Evolutionary conservation across 805 yeast genomes (phyloP).

Genomic region (Hanseniaspora nectarophila): DNA sequence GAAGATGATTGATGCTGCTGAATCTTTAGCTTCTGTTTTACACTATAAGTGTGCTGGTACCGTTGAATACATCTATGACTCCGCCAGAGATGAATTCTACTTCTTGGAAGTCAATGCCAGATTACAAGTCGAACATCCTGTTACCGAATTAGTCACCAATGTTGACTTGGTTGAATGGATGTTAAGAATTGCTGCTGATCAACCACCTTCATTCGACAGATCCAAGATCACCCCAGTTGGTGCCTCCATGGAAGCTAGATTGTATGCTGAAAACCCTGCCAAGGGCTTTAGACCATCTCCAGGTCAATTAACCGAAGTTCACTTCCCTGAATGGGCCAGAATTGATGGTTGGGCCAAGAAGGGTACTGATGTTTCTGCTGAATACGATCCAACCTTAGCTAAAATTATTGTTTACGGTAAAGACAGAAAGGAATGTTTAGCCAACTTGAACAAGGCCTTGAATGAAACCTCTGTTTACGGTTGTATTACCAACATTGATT

Average conservation of each 20-base stretch:
- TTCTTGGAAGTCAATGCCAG: constrained; percentile 94
- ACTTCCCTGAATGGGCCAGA: constrained; percentile 84
- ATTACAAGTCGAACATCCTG: constrained; percentile 94
- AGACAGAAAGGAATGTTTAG: constrained; percentile 74
- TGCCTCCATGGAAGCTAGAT: constrained; percentile 91
- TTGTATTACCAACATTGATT: constrained; percentile 80
- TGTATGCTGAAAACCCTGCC: constrained; percentile 94
- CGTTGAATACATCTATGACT: constrained; percentile 88
- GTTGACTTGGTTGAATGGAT: constrained; percentile 94
- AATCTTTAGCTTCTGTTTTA: constrained; percentile 66
- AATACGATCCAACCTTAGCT: constrained; percentile 92
- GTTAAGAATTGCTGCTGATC: constrained; percentile 81
- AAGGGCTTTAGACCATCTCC: constrained; percentile 94
- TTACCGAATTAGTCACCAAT: constrained; percentile 91
- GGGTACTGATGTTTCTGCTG: constrained; percentile 81
- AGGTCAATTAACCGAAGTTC: constrained; percentile 76
- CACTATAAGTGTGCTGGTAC: constrained; percentile 96
- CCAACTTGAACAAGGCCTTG: constrained; percentile 64
- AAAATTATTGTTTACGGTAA: constrained; percentile 90
- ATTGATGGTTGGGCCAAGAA: constrained; percentile 87
- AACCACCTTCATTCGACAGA: constrained; percentile 61
- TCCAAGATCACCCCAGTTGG: constrained; percentile 55
- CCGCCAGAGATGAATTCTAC: constrained; percentile 75
- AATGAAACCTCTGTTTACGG: constrained; percentile 82
- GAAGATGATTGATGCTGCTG: constrained; percentile 72